These are phyloP conservation scores for Clonostachys rhizophaga DNA, from an alignment of 2,329 filamentous ascomycete genomes.

Conservation along the genomic window DNA sequence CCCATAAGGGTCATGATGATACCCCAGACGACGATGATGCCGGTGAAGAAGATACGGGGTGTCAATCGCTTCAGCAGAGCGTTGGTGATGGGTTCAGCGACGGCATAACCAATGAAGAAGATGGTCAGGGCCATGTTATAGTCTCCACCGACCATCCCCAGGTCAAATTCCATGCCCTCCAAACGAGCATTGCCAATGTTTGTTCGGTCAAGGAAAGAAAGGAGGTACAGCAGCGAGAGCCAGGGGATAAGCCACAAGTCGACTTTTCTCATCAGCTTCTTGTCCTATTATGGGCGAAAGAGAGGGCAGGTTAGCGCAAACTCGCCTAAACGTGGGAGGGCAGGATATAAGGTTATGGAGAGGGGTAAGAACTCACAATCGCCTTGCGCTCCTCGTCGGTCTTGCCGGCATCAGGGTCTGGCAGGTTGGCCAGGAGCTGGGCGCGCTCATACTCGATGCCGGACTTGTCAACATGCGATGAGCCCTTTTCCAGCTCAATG, in stretches of 20 bases:
- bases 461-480: neutral
- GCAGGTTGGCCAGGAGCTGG: neutral
- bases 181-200: conserved; percentile 53
- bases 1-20: conserved; percentile 41
- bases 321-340: neutral
- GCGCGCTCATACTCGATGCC: conserved; percentile 8
- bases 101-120: conserved; percentile 48
- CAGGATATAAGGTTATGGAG: neutral
- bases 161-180: conserved; percentile 39
- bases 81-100: conserved; percentile 50
- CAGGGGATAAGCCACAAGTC: conserved; percentile 53
- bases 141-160: conserved; percentile 21
- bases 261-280: conserved; percentile 43
- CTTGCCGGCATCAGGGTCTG: conserved; percentile 53
- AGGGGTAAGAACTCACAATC: conserved; percentile 40
- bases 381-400: conserved; percentile 57
- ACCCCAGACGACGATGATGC: conserved; percentile 49
- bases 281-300: neutral
- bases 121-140: conserved; percentile 37
- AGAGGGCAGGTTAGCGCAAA: neutral
- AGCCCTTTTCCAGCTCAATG: too few species aligned
- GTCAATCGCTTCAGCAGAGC: conserved; percentile 48
- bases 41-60: conserved; percentile 45
- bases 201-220: conserved; percentile 39
- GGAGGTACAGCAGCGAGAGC: conserved; percentile 54